Percentiles rank a stretch among this genome's conserved stretches.
These are phyloP conservation scores for Camelina laxa DNA, from an alignment of 345 rosid species.

Conservation along the genomic window DNA sequence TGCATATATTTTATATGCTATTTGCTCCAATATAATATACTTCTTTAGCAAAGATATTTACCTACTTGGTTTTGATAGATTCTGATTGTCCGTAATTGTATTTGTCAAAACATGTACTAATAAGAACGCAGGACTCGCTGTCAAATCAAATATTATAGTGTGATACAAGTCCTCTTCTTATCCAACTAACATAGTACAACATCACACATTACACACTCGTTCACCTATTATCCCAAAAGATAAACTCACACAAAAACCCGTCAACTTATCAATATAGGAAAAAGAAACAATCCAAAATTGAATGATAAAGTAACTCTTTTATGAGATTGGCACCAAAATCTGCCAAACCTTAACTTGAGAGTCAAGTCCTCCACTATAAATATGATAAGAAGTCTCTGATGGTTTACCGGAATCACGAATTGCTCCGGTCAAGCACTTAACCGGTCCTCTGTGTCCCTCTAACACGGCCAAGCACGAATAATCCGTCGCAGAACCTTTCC, in stretches of 20 bases:
- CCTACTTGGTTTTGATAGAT: slow-evolving; percentile 2
- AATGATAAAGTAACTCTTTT: slow-evolving; percentile 10
- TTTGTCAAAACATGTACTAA: not conserved
- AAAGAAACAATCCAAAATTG: not conserved
- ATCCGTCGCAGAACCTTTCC: slow-evolving; percentile 55
- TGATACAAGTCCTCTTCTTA: not conserved
- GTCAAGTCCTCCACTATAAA: slow-evolving; percentile 90
- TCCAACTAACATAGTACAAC: not conserved
- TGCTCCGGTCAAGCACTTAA: slow-evolving; percentile 80
- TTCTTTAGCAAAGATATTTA: slow-evolving; percentile 5
- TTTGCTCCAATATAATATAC: not conserved
- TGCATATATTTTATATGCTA: slow-evolving; percentile 7
- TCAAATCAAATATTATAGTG: not conserved
- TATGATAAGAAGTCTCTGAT: slow-evolving; percentile 47
- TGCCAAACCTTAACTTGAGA: slow-evolving; percentile 87
- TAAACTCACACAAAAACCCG: slow-evolving; percentile 10
- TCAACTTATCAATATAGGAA: not conserved
- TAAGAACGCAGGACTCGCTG: not conserved
- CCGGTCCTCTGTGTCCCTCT: slow-evolving; percentile 85
- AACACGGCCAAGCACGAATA: slow-evolving; percentile 67
- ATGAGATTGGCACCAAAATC: slow-evolving; percentile 50
- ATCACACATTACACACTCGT: slow-evolving; percentile 19
- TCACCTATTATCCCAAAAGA: slow-evolving; percentile 14
- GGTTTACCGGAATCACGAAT: slow-evolving; percentile 47
- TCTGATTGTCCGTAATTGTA: not conserved